phyloP scores from a whole-genome alignment of 805 yeast genomes.

The Candida pseudofarinosa region DNA sequence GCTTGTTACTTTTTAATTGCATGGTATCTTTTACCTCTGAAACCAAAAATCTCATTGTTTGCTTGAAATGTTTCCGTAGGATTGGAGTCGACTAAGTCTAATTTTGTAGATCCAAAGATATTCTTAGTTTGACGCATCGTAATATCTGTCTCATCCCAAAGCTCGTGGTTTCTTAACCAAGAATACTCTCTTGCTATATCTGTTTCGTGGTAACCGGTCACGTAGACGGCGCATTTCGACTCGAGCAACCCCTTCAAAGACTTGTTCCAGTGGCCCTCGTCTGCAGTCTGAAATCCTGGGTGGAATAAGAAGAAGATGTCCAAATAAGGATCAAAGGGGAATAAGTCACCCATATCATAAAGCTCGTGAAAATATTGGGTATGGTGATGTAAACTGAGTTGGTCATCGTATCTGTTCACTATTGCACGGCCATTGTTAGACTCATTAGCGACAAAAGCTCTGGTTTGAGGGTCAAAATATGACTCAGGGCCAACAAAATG shows the following conservation, averaged over 20 bases:
- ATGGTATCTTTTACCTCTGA: slow-evolving; percentile 96
- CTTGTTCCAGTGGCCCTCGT: slow-evolving; percentile 78
- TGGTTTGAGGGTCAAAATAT: slow-evolving; percentile 64
- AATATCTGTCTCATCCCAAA: slow-evolving; percentile 69
- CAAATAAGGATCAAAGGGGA: slow-evolving; percentile 96
- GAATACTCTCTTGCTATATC: slow-evolving; percentile 68
- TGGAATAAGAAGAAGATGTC: slow-evolving; percentile 93
- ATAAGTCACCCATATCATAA: slow-evolving; percentile 89
- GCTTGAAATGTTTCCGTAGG: slow-evolving; percentile 94
- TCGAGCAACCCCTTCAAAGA: slow-evolving; percentile 84
- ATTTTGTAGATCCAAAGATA: slow-evolving; percentile 78
- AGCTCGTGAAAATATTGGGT: slow-evolving; percentile 88
- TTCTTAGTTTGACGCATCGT: slow-evolving; percentile 72
- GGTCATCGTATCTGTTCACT: slow-evolving; percentile 67
- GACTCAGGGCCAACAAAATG: slow-evolving; percentile 95
- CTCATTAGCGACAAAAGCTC: slow-evolving; percentile 53
- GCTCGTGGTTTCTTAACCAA: slow-evolving; percentile 63
- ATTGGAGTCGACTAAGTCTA: slow-evolving; percentile 88
- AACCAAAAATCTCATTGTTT: slow-evolving; percentile 84
- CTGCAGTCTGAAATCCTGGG: slow-evolving; percentile 88
- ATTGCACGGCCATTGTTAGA: slow-evolving; percentile 57
- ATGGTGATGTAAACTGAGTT: slow-evolving; percentile 72
- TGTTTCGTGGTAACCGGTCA: slow-evolving; percentile 81
- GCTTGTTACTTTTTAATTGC: slow-evolving; percentile 50
- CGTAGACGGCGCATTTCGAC: slow-evolving; percentile 87